Conservation (phyloP, 169 alveolate species). For the Plasmodium inui region DNA sequence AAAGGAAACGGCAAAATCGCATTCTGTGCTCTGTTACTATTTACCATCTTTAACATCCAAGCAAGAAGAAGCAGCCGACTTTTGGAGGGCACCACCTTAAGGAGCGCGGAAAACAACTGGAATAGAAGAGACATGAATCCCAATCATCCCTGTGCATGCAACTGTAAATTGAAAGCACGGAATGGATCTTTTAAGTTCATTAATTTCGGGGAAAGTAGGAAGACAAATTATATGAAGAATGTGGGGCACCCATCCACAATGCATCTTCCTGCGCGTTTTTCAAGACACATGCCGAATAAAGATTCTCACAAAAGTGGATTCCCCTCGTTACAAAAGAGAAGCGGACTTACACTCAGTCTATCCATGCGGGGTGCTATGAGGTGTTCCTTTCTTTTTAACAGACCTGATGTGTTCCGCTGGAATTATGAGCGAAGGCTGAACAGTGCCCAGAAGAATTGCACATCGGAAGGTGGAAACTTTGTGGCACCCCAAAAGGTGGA, state of each 20-base stretch:
- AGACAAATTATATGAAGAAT: not conserved
- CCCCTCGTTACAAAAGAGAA: not conserved
- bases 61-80: conserved; percentile 11
- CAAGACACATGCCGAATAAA: not conserved
- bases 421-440: not conserved
- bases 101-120: not conserved
- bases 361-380: not conserved
- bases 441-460: not conserved
- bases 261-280: not conserved
- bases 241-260: not conserved
- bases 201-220: not conserved
- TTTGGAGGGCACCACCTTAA: not conserved
- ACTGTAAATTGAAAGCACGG: not conserved
- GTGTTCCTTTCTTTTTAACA: not conserved
- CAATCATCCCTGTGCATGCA: not conserved
- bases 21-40: conserved; percentile 20
- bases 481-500: not conserved
- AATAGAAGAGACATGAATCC: not conserved
- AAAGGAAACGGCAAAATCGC: not conserved
- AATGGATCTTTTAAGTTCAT: not conserved
- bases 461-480: not conserved
- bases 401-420: not conserved
- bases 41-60: conserved; percentile 24
- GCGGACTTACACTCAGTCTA: not conserved
- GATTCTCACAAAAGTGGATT: not conserved